A percentile compares a stretch with the other conserved stretches of the same genome.
Evolutionary conservation across 2,329 filamentous ascomycete genomes (phyloP).

Genomic region (Verticillium nonalfalfae): DNA sequence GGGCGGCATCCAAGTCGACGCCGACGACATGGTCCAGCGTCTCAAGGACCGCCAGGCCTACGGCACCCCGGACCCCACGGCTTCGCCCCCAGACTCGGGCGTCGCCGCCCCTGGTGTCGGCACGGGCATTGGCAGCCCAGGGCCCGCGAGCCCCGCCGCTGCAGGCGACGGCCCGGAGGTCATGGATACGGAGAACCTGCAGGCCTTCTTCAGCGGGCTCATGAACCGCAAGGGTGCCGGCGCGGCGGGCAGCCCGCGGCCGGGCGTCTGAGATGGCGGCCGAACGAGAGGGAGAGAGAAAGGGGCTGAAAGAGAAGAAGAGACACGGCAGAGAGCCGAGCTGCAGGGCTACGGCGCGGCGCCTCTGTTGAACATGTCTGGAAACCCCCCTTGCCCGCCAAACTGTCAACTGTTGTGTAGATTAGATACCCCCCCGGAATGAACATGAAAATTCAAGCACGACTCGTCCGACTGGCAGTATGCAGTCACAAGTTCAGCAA

Average conservation of each 20-base stretch:
- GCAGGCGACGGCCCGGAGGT: constrained; percentile 28
- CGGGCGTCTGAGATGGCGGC: not conserved
- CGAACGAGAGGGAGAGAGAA: no score
- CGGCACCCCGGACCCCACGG: constrained; percentile 36
- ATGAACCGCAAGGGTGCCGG: constrained; percentile 44
- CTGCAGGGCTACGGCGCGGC: not conserved
- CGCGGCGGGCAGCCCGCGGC: not conserved
- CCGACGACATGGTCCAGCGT: constrained; percentile 84
- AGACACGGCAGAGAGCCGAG: not conserved
- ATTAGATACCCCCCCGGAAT: constrained; percentile 33
- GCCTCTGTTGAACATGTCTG: no score
- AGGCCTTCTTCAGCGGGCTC: constrained; percentile 53
- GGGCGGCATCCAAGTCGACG: constrained; percentile 93
- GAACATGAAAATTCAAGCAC: constrained; percentile 13
- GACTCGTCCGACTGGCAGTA: not conserved
- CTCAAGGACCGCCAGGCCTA: constrained; percentile 63
- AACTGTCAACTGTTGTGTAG: constrained; percentile 17
- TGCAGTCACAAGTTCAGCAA: no score
- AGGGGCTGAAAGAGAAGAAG: no score
- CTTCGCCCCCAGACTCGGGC: constrained; percentile 24
- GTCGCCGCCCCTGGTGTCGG: constrained; percentile 15
- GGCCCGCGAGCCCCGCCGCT: constrained; percentile 21
- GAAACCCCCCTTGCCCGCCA: no score
- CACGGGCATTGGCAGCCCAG: not conserved
- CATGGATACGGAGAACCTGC: constrained; percentile 50